Base-by-base conservation (phyloP, 805 yeast species). In the Cyberlindnera misumaiensis region DNA sequence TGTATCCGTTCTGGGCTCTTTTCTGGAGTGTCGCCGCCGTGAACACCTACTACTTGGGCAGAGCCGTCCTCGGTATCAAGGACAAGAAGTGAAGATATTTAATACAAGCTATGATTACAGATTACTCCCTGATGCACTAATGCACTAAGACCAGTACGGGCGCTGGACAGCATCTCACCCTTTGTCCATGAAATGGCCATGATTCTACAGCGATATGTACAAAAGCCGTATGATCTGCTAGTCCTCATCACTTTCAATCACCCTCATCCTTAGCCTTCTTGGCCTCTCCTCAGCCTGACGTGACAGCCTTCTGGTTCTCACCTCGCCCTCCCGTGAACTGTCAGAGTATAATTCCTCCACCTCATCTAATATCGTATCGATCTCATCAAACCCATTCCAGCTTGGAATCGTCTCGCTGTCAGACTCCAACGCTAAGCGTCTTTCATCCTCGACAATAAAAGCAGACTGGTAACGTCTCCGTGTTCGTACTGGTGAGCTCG, bases 31-130 rank as follows among this genome's bases (percentile, higher is more conserved):
- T 51, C 28, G 43, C 47, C 35, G 51, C 55, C 32, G 47, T 44
- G 36, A 50, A 47, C 49, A 14, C 47, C 14, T 52, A 41, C 53
- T 55, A 53, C 55, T 59, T 75, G 40, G 84, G 77, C 52, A 78
- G 88, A 70, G 93, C 93, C 51, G 55, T 73, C 47, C 57, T 67
- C 30, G 89, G 88, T 60, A 68, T 80, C 60, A 80, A 82, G 69
- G 81, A 58, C 49, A 49, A 49, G 47, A 42, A 41, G 29, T 43
- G 36, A 31, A 29, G 8, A 20, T 20, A 20, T 20, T 20, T 20
- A 20, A 20, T 20, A 20, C 24, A 20, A 20, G 24, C 24, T 20
- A 20, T 20, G 24, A 20, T 20, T 8, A 20, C 8, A 6, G 24
- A 20, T 20, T 20, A 20, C 24, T 8, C 5, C 8, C 8, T 20